Percentiles rank a stretch among this genome's conserved stretches.
These are phyloP conservation scores for Leccinellum rugosiceps DNA, from an alignment of 768 basidiomycete species.

Conservation along the genomic window DNA sequence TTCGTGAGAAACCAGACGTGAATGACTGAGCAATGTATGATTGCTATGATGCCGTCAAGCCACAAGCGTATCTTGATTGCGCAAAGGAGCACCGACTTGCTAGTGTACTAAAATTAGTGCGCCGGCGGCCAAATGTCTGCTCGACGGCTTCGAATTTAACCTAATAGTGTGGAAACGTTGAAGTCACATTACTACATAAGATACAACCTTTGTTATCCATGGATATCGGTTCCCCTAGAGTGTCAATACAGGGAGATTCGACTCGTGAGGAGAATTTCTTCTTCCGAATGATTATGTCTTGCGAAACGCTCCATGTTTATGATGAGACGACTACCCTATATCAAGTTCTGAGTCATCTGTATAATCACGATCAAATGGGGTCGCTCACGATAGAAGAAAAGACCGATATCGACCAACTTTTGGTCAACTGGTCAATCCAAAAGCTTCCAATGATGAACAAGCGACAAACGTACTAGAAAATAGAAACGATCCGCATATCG, in stretches of 20 bases:
- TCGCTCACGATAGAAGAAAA: conserved; percentile 17
- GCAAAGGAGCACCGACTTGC: conserved; percentile 75
- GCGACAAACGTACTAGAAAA: conserved; percentile 3
- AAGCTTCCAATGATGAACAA: background rate
- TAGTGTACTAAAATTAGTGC: background rate
- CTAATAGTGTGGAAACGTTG: background rate
- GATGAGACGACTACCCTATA: conserved; percentile 24
- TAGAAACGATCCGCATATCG: background rate
- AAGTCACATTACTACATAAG: background rate
- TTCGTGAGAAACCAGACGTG: conserved; percentile 78
- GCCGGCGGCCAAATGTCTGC: background rate
- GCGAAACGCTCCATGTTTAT: conserved; percentile 23
- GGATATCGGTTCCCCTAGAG: background rate
- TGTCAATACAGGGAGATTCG: conserved; percentile 3
- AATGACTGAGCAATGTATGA: conserved; percentile 63
- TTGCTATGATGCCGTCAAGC: conserved; percentile 93
- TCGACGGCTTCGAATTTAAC: background rate
- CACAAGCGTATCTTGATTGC: conserved; percentile 91
- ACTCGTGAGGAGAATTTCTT: conserved; percentile 9
- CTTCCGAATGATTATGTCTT: background rate
- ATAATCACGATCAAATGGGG: background rate
- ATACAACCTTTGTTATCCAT: background rate
- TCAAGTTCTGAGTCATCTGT: background rate
- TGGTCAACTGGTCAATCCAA: background rate
- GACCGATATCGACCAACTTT: conserved; percentile 19